A percentile compares a stretch with the other conserved stretches of the same genome.
These are phyloP conservation scores for Plasmodium ovale DNA, from an alignment of 169 alveolate species.

Conservation along the genomic window DNA sequence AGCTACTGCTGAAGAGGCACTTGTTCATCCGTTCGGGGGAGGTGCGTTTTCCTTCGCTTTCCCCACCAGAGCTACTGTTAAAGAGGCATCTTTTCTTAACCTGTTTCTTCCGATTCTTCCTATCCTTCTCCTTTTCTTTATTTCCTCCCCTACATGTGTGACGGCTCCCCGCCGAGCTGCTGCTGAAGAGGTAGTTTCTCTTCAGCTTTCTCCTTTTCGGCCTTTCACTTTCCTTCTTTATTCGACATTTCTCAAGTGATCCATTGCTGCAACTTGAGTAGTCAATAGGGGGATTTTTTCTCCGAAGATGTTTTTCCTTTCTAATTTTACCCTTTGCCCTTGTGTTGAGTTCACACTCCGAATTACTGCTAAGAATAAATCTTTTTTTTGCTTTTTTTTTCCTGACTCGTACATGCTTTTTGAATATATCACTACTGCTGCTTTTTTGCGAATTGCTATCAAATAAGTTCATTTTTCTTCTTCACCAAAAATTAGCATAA, in stretches of 20 bases:
- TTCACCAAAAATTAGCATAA: neutral
- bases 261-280: neutral
- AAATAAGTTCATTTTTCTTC: slow-evolving; percentile 19
- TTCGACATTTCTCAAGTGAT: neutral
- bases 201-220: slow-evolving; percentile 3
- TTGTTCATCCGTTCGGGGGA: too few species aligned
- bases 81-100: neutral
- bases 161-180: neutral
- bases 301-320: neutral
- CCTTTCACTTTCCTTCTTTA: neutral
- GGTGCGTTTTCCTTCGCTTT: neutral
- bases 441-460: neutral
- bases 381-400: slow-evolving; percentile 7
- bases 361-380: neutral
- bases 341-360: neutral
- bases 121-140: neutral
- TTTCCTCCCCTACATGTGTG: neutral
- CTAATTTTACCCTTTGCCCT: neutral
- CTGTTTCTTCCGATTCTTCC: neutral
- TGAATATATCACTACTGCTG: neutral
- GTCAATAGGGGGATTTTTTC: neutral
- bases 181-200: slow-evolving; percentile 10
- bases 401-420: neutral
- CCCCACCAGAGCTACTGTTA: neutral
- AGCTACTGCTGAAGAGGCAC: slow-evolving; percentile 2